Base-by-base conservation (phyloP, 768 basidiomycete species). In the Amanita jacksonii region DNA sequence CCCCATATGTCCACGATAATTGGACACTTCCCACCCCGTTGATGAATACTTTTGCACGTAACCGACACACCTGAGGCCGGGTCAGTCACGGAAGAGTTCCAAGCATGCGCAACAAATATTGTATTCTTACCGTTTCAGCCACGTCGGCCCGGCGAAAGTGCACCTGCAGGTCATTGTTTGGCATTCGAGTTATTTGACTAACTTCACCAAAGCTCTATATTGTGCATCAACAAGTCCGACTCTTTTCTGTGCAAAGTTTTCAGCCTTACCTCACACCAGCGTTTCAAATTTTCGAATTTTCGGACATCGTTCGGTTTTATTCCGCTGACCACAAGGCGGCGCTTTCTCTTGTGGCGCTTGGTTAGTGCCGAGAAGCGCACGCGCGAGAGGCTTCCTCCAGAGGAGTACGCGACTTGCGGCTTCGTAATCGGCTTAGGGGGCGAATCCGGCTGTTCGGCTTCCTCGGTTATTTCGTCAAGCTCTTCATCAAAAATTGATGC, bases 111-210 rank as follows among this genome's bases (percentile, higher is more conserved):
- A 15, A 12, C 12, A 35, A 27, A 5, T 23, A 34, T 38, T 38
- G 27, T 31, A 37, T 40, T 67, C 79, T 20, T 56, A 86, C 85
- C 5, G 81, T 87, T 50, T 87, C 85, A 16, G 85, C 85, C 8
- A 88, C 85, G 46, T 87, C 85, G 39, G 79, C 70, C 42, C 74
- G 76, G 37, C 76, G 72, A 54, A 86, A 88, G 53, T 81, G 76
- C 38, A 88, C 69, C 53, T 85, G 78, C n/a, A 87, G 62, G 59
- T 88, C 85, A 34, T 81, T 81, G 50, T 85, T 86, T 39, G 79
- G 79, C 69, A 81, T 76, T 40, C 84, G 68, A 28, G 68, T 73
- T 55, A 88, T 85, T 50, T 79, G 77, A 51, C 73, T 77, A 8
- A 88, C 61, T 62, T 85, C 83, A 32, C 85, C 85, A 60, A 88